phyloP scores from a whole-genome alignment of 495 filamentous ascomycete species.

The Neurospora africana region DNA sequence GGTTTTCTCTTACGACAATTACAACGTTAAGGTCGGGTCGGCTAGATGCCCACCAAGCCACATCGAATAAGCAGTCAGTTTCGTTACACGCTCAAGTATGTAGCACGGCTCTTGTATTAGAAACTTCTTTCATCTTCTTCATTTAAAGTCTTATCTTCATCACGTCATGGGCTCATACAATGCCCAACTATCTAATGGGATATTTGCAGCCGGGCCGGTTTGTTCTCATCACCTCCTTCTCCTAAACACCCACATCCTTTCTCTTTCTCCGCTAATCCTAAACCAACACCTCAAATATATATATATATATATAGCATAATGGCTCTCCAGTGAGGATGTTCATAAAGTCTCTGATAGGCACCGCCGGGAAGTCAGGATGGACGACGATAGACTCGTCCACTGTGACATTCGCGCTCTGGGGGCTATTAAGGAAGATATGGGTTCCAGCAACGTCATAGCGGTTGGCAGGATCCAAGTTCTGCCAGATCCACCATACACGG shows the following conservation, averaged over 20 bases:
- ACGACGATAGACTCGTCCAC: slow-evolving; percentile 13
- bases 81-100: background rate
- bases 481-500: slow-evolving; percentile 63
- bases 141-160: background rate
- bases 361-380: slow-evolving; percentile 7
- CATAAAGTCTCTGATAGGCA: slow-evolving; percentile 6
- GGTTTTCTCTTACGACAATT: too few relatives aligned
- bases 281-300: background rate
- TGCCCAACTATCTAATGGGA: background rate
- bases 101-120: background rate
- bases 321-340: slow-evolving; percentile 14
- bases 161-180: background rate
- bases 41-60: background rate
- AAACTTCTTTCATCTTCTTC: background rate
- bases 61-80: background rate
- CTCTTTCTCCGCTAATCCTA: background rate
- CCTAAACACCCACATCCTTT: background rate
- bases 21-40: background rate
- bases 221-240: background rate
- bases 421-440: slow-evolving; percentile 34
- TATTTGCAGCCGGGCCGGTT: background rate
- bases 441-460: slow-evolving; percentile 32
- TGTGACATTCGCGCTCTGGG: slow-evolving; percentile 17
- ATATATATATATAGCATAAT: slow-evolving; percentile 18
- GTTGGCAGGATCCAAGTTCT: slow-evolving; percentile 34